A percentile compares a stretch with the other conserved stretches of the same genome.
These are phyloP conservation scores for Vaccinium macrocarpon DNA, from an alignment of 148 eudicot species.

Conservation along the genomic window DNA sequence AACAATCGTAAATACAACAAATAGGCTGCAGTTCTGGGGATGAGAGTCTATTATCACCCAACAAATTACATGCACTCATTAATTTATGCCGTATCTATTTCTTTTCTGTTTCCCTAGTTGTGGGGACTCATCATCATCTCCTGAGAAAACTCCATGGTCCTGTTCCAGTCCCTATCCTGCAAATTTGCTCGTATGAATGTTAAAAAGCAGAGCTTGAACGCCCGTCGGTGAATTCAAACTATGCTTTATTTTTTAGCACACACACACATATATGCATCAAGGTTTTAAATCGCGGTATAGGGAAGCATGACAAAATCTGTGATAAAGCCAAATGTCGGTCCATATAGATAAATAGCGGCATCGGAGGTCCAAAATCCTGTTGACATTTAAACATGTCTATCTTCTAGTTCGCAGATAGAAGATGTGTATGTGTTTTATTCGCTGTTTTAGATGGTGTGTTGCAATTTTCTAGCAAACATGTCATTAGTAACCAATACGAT, in stretches of 20 bases:
- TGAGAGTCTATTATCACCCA: not conserved
- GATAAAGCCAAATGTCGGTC: no score
- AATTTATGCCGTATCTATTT: not conserved
- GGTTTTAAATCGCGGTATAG: no score
- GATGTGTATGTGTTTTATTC: not conserved
- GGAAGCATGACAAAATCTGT: no score
- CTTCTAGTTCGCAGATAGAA: no score
- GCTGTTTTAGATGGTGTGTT: not conserved
- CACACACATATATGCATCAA: no score
- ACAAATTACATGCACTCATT: not conserved
- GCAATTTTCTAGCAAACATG: constrained; percentile 1
- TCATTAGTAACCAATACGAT: not conserved
- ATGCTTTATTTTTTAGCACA: not conserved
- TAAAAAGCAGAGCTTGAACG: not conserved
- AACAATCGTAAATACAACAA: not conserved
- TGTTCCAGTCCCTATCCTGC: constrained; percentile 75
- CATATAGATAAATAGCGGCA: no score
- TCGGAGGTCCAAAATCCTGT: no score
- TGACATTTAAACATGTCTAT: no score
- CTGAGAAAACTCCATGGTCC: constrained; percentile 76
- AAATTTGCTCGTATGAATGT: not conserved
- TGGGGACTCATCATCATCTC: constrained; percentile 26
- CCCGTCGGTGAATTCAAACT: not conserved
- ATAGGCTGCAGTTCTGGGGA: not conserved
- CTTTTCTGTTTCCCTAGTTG: not conserved